Conservation (phyloP, 208 protist species). For the Crithidia mellificae region DNA sequence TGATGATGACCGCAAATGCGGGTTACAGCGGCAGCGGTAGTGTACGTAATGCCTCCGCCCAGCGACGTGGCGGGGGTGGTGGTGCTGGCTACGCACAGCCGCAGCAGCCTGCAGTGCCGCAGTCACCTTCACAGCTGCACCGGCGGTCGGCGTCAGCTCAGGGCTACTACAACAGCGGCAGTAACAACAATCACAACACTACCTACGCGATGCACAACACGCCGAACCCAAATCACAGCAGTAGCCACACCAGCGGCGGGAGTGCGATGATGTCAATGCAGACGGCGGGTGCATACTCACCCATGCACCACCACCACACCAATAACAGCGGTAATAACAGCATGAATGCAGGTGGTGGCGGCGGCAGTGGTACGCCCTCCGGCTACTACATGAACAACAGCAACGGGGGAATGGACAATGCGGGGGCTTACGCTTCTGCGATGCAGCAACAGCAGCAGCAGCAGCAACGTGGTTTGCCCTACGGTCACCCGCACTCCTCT, state of each 20-base stretch:
- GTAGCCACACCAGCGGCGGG: background rate
- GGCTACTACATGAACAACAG: slow-evolving; percentile 5
- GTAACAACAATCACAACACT: background rate
- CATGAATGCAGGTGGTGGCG: background rate
- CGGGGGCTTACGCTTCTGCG: background rate
- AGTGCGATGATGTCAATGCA: slow-evolving; percentile 12
- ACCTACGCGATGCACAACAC: background rate
- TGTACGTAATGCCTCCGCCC: background rate
- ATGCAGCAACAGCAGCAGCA: slow-evolving; percentile 1
- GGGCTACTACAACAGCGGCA: slow-evolving; percentile 1
- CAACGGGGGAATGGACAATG: background rate
- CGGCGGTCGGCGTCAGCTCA: slow-evolving; percentile 10
- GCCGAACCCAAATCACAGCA: too few relatives aligned
- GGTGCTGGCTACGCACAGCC: slow-evolving; percentile 2
- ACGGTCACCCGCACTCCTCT: background rate
- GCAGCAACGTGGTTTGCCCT: slow-evolving; percentile 2
- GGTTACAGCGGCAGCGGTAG: background rate
- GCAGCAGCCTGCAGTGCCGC: slow-evolving; percentile 3
- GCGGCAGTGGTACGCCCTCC: background rate
- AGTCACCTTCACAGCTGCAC: slow-evolving; percentile 8
- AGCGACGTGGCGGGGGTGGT: background rate
- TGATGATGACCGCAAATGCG: slow-evolving; percentile 1
- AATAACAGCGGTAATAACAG: slow-evolving; percentile 14
- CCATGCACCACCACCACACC: background rate
- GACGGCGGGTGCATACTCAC: background rate